These are phyloP conservation scores for Mortierella sp. DNA, from an alignment of 371 early-diverging fungal genomes.

Conservation along the genomic window DNA sequence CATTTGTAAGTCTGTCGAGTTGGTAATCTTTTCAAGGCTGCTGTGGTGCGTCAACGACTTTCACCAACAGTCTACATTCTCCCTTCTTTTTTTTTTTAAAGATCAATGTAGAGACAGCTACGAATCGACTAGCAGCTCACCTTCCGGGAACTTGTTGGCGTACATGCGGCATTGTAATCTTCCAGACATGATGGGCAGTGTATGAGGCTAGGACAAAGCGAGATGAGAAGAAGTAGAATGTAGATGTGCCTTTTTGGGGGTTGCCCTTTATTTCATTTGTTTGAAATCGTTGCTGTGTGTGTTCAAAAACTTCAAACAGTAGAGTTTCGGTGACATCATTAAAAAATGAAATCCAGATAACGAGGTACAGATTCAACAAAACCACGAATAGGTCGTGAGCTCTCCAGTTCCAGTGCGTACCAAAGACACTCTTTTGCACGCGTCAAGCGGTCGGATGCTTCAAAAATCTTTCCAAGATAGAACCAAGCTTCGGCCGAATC, in stretches of 20 bases:
- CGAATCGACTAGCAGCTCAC: background rate
- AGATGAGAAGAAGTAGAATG: slow-evolving; percentile 12
- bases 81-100: background rate
- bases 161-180: slow-evolving; percentile 90
- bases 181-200: slow-evolving; percentile 48
- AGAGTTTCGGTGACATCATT: background rate
- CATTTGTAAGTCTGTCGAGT: background rate
- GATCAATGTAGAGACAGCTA: background rate
- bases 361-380: slow-evolving; percentile 56
- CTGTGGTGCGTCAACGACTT: background rate
- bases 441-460: slow-evolving; percentile 64
- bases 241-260: too few species aligned
- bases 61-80: background rate
- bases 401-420: slow-evolving; percentile 80
- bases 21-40: background rate
- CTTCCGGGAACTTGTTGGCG: slow-evolving; percentile 94
- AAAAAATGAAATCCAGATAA: background rate
- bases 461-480: slow-evolving; percentile 67
- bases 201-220: background rate
- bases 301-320: background rate
- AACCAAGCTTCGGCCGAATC: slow-evolving; percentile 77
- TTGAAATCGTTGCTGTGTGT: background rate
- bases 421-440: slow-evolving; percentile 76
- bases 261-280: background rate
- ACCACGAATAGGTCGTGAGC: slow-evolving; percentile 72